Conservation (phyloP, 2,329 filamentous ascomycete genomes). For the Endoconidiophora polonica region DNA sequence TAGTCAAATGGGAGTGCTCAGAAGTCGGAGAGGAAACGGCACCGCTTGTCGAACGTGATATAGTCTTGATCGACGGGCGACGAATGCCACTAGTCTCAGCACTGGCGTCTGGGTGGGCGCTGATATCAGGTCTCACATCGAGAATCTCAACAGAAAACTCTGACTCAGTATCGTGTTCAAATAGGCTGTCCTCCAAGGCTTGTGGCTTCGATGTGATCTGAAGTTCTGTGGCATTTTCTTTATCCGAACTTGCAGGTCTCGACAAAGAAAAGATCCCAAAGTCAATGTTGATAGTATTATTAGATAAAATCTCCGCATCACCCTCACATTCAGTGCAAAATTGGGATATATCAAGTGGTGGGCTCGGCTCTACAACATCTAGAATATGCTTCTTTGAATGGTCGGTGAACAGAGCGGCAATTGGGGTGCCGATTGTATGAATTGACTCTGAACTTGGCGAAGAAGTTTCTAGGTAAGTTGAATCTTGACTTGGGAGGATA, state of each 20-base stretch:
- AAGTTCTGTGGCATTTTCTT: constrained; percentile 19
- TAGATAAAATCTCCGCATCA: background rate
- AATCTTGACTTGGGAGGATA: constrained; percentile 2
- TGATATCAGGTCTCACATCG: constrained; percentile 27
- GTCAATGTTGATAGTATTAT: constrained; percentile 8
- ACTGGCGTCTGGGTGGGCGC: constrained; percentile 22
- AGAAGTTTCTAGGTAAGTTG: background rate
- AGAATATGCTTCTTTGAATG: background rate
- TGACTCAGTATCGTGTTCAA: constrained; percentile 23
- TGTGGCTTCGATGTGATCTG: constrained; percentile 32
- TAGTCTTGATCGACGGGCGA: background rate
- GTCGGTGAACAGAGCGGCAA: constrained; percentile 2
- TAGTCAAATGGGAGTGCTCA: constrained; percentile 22
- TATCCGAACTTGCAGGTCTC: background rate
- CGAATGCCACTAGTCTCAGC: background rate
- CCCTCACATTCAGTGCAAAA: background rate
- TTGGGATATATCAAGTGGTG: background rate
- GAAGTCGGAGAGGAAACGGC: constrained; percentile 30
- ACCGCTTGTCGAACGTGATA: constrained; percentile 29
- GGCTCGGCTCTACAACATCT: background rate
- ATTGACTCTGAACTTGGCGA: no score
- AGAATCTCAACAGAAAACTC: constrained; percentile 22
- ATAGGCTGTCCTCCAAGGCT: constrained; percentile 31
- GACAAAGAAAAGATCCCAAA: constrained; percentile 22
- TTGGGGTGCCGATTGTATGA: background rate